phyloP scores from a whole-genome alignment of 805 yeast genomes.

The Starmerella apis region DNA sequence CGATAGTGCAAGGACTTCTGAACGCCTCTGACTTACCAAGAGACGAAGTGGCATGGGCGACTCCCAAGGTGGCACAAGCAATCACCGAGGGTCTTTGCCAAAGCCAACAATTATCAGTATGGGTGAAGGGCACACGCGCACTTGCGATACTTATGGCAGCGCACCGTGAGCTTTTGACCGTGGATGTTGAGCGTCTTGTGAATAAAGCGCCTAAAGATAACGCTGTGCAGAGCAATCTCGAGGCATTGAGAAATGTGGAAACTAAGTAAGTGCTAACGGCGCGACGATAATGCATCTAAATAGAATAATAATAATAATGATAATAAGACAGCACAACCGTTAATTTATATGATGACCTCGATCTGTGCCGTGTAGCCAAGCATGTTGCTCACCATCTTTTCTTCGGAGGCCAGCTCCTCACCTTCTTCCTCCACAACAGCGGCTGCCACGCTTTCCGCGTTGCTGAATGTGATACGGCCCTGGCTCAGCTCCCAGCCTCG shows the following conservation, averaged over 20 bases:
- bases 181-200: background rate
- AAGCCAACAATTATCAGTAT: background rate
- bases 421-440: conserved; percentile 30
- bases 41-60: conserved; percentile 3
- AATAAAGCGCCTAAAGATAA: background rate
- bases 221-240: conserved; percentile 9
- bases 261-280: background rate
- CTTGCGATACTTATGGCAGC: conserved; percentile 8
- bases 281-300: background rate
- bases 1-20: conserved; percentile 2
- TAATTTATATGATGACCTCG: conserved; percentile 71
- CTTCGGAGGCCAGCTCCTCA: conserved; percentile 35
- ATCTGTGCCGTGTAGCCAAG: conserved; percentile 80
- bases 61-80: background rate
- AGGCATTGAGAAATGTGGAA: background rate
- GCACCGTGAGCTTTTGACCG: background rate
- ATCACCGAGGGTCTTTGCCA: background rate
- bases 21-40: background rate
- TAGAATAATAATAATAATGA: background rate
- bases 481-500: conserved; percentile 53
- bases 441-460: conserved; percentile 44
- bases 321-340: too few relatives aligned
- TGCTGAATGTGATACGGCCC: conserved; percentile 38
- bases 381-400: conserved; percentile 53
- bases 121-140: conserved; percentile 19